Evolutionary conservation across 163 green algal species (phyloP), one percentile per base, ranked within the genome.

Genomic region (Trebouxia gelatinosa): DNA sequence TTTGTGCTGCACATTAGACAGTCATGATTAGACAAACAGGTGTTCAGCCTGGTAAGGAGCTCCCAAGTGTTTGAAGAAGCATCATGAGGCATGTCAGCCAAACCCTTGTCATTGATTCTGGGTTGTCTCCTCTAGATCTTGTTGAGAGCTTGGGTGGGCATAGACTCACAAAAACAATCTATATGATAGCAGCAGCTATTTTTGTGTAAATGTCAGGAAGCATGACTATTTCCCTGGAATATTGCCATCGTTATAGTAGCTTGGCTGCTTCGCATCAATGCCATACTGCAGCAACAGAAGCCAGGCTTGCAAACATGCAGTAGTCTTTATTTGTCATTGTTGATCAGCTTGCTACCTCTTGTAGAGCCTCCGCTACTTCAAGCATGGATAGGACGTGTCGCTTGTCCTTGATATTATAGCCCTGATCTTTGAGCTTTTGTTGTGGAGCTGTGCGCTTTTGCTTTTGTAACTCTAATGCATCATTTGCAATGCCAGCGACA

Each of bases 331-430:
- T 74, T 50, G 38, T 26, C 26, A 48, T 6, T n/a, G 13, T 65
- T 40, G 17, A 37, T 66, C n/a, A n/a, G n/a, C n/a, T 17, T 28
- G 78, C 35, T 77, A 91, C 88, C 83, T 93, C 85, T n/a, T 83
- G 74, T 48, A 91, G 67, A 0, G 85, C 88, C 40, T 86, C 78
- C 2, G 82, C 50, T 19, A 93, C 71, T 46, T 93, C 88, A 28
- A 91, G 88, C 6, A 77, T 84, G 0, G 82, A 82, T n/a, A 93
- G 78, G 40, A 90, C 76, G 1, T 78, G 64, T 9, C 84, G 82
- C 75, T 83, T 86, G 71, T 93, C 89, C 46, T 85, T 83, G 6
- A 71, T 26, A 29, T 85, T 82, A 64, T 84, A 80, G 13, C 87
- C 84, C 32, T 88, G 75, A 40, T 84, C 83, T 37, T 85, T 86